phyloP scores from a whole-genome alignment of 768 basidiomycete genomes.

The Xanthoconium stramineum region DNA sequence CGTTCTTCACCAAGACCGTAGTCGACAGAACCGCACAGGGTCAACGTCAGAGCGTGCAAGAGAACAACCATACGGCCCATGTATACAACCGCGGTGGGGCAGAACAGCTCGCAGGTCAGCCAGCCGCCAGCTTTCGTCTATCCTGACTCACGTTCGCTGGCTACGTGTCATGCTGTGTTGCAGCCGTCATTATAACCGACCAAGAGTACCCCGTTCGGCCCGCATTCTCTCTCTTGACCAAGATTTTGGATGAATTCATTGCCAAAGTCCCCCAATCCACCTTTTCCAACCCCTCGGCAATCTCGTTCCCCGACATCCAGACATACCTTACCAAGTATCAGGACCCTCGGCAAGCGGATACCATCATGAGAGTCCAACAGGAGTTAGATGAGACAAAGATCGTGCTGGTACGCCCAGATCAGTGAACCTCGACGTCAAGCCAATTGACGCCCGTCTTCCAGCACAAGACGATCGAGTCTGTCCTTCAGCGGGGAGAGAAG shows the following conservation, averaged over 20 bases:
- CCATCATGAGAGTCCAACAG: constrained; percentile 97
- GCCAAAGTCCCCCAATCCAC: constrained; percentile 72
- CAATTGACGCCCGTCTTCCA: constrained; percentile 30
- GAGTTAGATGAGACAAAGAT: constrained; percentile 99
- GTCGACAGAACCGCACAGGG: constrained; percentile 83
- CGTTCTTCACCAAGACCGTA: constrained; percentile 92
- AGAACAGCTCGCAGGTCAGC: constrained; percentile 78
- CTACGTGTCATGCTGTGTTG: constrained; percentile 6
- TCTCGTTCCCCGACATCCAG: constrained; percentile 74
- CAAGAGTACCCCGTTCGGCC: constrained; percentile 95
- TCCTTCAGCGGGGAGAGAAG: constrained; percentile 94
- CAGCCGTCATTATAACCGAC: constrained; percentile 91
- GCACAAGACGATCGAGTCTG: constrained; percentile 99
- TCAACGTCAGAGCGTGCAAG: constrained; percentile 90
- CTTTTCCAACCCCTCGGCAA: constrained; percentile 61
- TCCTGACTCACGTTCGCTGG: not conserved
- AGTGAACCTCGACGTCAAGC: not conserved
- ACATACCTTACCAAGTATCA: constrained; percentile 89
- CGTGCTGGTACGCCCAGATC: constrained; percentile 64
- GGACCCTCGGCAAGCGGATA: constrained; percentile 95
- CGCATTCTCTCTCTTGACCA: constrained; percentile 91
- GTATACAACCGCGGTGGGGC: constrained; percentile 89
- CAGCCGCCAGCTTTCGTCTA: not conserved
- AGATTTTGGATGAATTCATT: constrained; percentile 89
- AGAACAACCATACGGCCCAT: constrained; percentile 91